Conservation (phyloP, 192 early-diverging fungal genomes). For the Spizellomyces punctatus region DNA sequence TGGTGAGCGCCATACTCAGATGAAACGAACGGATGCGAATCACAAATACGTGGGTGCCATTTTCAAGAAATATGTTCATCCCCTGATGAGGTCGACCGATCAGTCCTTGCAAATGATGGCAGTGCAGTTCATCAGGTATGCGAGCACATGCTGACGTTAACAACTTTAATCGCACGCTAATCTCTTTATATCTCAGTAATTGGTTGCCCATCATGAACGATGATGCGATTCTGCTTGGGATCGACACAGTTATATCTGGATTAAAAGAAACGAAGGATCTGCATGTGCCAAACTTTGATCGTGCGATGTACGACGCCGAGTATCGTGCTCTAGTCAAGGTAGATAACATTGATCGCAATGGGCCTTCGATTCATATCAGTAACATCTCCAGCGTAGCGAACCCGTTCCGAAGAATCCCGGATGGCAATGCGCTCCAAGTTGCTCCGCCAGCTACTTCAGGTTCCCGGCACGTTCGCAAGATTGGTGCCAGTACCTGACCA, state of each 20-base stretch:
- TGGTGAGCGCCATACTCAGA: conserved; percentile 18
- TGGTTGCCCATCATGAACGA: conserved; percentile 60
- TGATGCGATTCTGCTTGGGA: conserved; percentile 48
- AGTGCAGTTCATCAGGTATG: conserved; percentile 54
- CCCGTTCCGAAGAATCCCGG: conserved; percentile 45
- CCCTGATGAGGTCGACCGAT: conserved; percentile 44
- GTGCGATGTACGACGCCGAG: conserved; percentile 39
- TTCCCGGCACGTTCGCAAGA: conserved; percentile 50
- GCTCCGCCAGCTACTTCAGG: conserved; percentile 44
- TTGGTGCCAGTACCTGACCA: conserved; percentile 51
- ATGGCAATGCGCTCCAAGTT: conserved; percentile 55
- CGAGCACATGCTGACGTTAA: neutral
- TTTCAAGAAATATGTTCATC: conserved; percentile 53
- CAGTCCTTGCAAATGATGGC: conserved; percentile 48
- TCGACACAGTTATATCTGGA: conserved; percentile 49
- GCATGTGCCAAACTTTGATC: conserved; percentile 40
- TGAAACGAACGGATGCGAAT: conserved; percentile 49
- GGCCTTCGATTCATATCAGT: neutral
- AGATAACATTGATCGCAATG: neutral
- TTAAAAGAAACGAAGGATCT: conserved; percentile 37
- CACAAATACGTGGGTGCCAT: conserved; percentile 58
- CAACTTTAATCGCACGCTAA: neutral
- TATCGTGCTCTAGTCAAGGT: conserved; percentile 34
- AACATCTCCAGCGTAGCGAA: neutral
- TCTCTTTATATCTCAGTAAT: conserved; percentile 28